Base-by-base conservation (phyloP, 495 filamentous ascomycete genomes). In the Talaromyces wortmannii region DNA sequence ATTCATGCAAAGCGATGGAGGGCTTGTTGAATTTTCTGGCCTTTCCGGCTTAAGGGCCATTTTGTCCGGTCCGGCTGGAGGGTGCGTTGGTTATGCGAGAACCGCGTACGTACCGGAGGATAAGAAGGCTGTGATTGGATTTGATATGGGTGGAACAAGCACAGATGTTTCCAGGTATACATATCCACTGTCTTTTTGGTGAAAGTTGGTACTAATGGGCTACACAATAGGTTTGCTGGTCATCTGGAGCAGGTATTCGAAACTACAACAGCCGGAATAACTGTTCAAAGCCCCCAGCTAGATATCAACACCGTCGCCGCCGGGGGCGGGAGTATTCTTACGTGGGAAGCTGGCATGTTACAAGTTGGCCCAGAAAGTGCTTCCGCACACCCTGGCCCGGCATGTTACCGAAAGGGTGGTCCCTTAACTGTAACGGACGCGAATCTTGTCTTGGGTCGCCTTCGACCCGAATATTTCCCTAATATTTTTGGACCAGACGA, bases 231-330 rank as follows among this genome's bases (percentile, higher is more conserved):
- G 8, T 92, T 90, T 23, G 66, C 56, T 2, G 92, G 92, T 12
- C 77, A 89, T 31, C 95, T 92, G 64, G 92, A 96, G 53, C 92
- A 96, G 67, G 90, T 94, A 0, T 95, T 96, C 59, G 92, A 96
- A 72, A 95, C 90, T 3, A 96, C 90, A 0, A 96, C 90, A 1
- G 92, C 92, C 1, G 92, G 92, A 8, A 89, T 96, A 10, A 94
- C 90, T 0, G 91, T 96, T n/a, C 91, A 95, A 61, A 87, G 84
- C 1, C 92, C 92, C 0, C 91, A 95, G 66, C 77, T 97, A 1
- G 91, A 97, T 69, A 96, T 97, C 71, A 96, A 95, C 68, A 96
- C 92, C 0, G 91, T 96, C 12, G 91, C 92, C 13, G 91, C 91
- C n/a, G 91, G 92, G 23, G 91, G 91, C 17, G 92, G 91, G 6